A percentile compares a stretch with the other conserved stretches of the same genome.
phyloP scores from a whole-genome alignment of 2,329 filamentous ascomycete genomes.

The Hymenoscyphus infarciens region DNA sequence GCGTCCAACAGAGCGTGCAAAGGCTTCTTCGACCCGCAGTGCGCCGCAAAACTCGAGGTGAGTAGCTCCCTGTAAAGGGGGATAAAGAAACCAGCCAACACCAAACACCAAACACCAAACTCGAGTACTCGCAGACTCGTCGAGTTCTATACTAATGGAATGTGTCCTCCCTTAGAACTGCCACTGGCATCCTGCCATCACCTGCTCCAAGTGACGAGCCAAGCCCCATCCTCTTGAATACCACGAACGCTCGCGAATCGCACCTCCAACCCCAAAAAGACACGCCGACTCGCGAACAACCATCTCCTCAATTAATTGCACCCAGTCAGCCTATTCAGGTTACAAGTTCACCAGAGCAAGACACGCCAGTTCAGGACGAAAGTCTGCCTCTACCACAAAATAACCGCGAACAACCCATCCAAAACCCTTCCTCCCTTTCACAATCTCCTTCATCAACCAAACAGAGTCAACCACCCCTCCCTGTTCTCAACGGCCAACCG shows the following conservation, averaged over 20 bases:
- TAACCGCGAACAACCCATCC: not conserved
- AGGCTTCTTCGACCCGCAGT: conserved; percentile 17
- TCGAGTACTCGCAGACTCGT: not conserved
- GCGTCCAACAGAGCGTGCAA: conserved; percentile 32
- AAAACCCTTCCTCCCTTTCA: not conserved
- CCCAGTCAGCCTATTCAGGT: not conserved
- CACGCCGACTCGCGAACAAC: conserved; percentile 2
- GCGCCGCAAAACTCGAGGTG: not conserved
- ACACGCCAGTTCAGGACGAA: not conserved
- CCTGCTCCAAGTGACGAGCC: conserved; percentile 61
- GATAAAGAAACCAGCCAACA: not conserved
- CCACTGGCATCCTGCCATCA: conserved; percentile 50
- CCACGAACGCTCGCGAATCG: conserved; percentile 31
- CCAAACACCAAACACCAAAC: not conserved
- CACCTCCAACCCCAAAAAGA: conserved; percentile 16
- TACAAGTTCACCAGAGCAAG: not conserved
- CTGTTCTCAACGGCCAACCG: not conserved
- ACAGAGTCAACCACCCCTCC: not conserved
- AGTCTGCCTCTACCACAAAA: not conserved
- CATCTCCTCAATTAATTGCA: conserved; percentile 3
- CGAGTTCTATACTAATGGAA: not conserved
- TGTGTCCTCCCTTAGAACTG: conserved; percentile 5
- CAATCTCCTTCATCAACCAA: not conserved
- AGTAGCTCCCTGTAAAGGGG: conserved; percentile 17
- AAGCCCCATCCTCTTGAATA: conserved; percentile 43